phyloP scores from a whole-genome alignment of 768 basidiomycete genomes.

The Boletus speciosus region DNA sequence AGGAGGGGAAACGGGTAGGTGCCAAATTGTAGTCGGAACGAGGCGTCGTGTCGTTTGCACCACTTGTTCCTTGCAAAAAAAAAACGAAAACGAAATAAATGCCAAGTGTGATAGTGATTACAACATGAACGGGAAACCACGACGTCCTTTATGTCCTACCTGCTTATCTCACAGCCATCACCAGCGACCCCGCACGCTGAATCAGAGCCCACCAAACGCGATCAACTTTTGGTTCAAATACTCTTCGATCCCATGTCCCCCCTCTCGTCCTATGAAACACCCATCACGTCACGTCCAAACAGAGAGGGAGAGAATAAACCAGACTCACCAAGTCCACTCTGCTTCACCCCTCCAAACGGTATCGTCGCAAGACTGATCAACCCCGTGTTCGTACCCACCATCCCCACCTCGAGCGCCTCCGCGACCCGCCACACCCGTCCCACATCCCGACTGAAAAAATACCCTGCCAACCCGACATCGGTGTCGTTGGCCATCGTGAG shows the following conservation, averaged over 20 bases:
- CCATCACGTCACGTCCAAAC: background rate
- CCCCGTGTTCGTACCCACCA: conserved; percentile 84
- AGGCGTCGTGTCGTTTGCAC: background rate
- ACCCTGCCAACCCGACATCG: conserved; percentile 86
- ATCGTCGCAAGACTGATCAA: conserved; percentile 73
- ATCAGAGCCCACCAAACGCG: conserved; percentile 68
- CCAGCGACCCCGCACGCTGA: background rate
- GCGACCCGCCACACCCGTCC: conserved; percentile 93
- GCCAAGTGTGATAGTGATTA: background rate
- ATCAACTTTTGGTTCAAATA: conserved; percentile 83
- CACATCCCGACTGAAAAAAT: conserved; percentile 87
- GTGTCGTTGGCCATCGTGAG: conserved; percentile 79
- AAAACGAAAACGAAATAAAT: background rate
- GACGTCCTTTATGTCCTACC: background rate
- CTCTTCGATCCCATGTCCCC: conserved; percentile 86
- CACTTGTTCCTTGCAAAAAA: background rate
- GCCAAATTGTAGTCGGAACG: conserved; percentile 41
- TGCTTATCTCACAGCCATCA: background rate
- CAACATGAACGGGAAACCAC: background rate
- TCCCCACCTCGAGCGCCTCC: conserved; percentile 91
- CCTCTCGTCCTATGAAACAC: conserved; percentile 61
- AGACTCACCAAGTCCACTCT: conserved; percentile 66
- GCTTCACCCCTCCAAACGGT: conserved; percentile 90
- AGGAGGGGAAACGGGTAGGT: conserved; percentile 45
- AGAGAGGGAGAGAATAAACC: background rate